Evolutionary conservation across 192 early-diverging fungal species (phyloP).

Genomic region (Radiomyces spectabilis): DNA sequence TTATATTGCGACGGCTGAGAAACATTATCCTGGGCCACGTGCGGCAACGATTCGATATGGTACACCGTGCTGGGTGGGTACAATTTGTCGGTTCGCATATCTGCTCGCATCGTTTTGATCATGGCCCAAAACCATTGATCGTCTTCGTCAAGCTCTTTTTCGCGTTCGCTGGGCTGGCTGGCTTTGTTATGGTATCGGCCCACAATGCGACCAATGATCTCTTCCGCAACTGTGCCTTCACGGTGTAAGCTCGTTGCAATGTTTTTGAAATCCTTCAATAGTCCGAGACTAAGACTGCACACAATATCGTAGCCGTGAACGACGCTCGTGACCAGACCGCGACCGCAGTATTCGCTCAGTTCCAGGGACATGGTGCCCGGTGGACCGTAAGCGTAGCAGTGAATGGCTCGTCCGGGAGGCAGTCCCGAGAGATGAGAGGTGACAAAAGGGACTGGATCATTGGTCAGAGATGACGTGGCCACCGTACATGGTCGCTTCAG

Average conservation of each 20-base stretch:
- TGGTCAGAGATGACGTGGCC: constrained; percentile 14
- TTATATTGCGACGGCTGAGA: constrained; percentile 30
- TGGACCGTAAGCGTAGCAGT: constrained; percentile 81
- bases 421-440: constrained; percentile 55
- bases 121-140: constrained; percentile 82
- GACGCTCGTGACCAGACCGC: constrained; percentile 71
- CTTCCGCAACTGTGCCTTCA: constrained; percentile 53
- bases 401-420: constrained; percentile 66
- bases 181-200: constrained; percentile 30
- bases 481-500: background rate
- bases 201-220: constrained; percentile 53
- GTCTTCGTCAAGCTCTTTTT: constrained; percentile 35
- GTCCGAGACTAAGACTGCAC: constrained; percentile 64
- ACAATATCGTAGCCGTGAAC: constrained; percentile 80
- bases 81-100: constrained; percentile 79
- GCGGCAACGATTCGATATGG: constrained; percentile 46
- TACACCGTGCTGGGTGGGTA: constrained; percentile 75
- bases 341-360: constrained; percentile 58
- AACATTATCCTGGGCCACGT: constrained; percentile 23
- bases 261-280: constrained; percentile 68
- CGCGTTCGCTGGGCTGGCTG: background rate
- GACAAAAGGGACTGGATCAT: constrained; percentile 48
- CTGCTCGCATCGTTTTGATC: constrained; percentile 73
- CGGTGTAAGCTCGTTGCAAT: constrained; percentile 60
- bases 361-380: constrained; percentile 67